Percentiles rank a stretch among this genome's conserved stretches.
These are phyloP conservation scores for Anaeromyces robustus DNA, from an alignment of 192 early-diverging fungal species.

Conservation along the genomic window DNA sequence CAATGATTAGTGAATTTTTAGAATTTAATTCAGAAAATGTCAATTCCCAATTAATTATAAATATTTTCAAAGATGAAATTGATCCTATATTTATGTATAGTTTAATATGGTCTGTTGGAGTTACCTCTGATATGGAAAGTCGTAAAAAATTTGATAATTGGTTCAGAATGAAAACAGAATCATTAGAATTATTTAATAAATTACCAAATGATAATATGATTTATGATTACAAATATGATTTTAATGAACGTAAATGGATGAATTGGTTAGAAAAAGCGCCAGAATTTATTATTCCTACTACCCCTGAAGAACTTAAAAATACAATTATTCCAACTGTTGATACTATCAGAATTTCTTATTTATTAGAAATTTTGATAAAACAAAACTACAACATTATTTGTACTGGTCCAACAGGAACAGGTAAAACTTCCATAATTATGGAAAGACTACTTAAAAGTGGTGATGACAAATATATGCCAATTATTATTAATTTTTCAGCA, in stretches of 20 bases:
- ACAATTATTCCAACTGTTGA: slow-evolving; percentile 40
- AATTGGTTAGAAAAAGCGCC: background rate
- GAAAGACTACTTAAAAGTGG: slow-evolving; percentile 28
- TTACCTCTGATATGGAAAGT: slow-evolving; percentile 32
- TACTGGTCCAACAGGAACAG: slow-evolving; percentile 38
- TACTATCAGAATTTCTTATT: slow-evolving; percentile 35
- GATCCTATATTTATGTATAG: slow-evolving; percentile 34
- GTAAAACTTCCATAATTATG: slow-evolving; percentile 41
- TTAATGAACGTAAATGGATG: background rate
- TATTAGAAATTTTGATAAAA: slow-evolving; percentile 25
- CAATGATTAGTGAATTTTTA: slow-evolving; percentile 20
- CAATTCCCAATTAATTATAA: slow-evolving; percentile 12
- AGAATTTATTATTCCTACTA: background rate
- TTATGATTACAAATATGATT: background rate
- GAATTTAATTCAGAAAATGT: slow-evolving; percentile 15
- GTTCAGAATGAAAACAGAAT: background rate
- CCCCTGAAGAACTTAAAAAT: slow-evolving; percentile 13
- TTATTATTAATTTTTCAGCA: slow-evolving; percentile 38
- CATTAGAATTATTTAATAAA: background rate
- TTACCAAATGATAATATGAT: background rate
- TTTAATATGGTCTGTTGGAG: slow-evolving; percentile 38
- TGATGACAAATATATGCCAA: slow-evolving; percentile 20
- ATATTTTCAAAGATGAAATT: slow-evolving; percentile 21
- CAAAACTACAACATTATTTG: slow-evolving; percentile 30
- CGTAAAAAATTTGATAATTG: slow-evolving; percentile 36